These are phyloP conservation scores for Millerozyma miso DNA, from an alignment of 805 yeast species.

Conservation along the genomic window DNA sequence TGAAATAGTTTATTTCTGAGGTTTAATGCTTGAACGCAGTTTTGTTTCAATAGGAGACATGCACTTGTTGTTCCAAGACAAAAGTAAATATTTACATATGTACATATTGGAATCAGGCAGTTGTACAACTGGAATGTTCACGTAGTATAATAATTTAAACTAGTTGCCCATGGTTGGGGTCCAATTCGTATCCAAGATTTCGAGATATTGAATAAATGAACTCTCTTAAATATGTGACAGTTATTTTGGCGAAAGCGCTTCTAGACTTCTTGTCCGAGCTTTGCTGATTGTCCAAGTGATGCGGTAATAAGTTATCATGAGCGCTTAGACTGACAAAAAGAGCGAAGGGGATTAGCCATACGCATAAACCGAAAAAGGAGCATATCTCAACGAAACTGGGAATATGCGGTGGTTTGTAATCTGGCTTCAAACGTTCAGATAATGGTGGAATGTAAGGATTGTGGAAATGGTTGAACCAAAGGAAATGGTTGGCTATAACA, in stretches of 20 bases:
- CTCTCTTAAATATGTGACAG: conserved; percentile 51
- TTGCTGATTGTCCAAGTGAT: conserved; percentile 30
- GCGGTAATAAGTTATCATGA: conserved; percentile 82
- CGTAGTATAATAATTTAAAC: conserved; percentile 19
- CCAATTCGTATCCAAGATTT: conserved; percentile 62
- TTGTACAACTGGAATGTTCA: too few species aligned
- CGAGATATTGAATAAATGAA: conserved; percentile 43
- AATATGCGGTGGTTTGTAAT: conserved; percentile 59
- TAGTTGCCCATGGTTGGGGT: conserved; percentile 50
- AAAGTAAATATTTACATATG: neutral
- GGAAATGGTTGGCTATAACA: conserved; percentile 74
- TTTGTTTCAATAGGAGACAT: too few species aligned
- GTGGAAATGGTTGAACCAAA: conserved; percentile 87
- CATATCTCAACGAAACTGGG: conserved; percentile 88
- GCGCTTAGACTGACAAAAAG: conserved; percentile 89
- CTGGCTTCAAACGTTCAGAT: conserved; percentile 52
- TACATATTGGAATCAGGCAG: neutral
- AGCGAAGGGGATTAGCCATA: conserved; percentile 93
- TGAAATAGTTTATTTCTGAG: neutral
- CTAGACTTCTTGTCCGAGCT: conserved; percentile 27
- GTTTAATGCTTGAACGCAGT: neutral
- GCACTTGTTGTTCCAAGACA: too few species aligned
- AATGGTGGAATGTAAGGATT: conserved; percentile 70
- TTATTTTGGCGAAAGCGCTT: conserved; percentile 64
- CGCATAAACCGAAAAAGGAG: conserved; percentile 89